Percentiles rank a stretch among this genome's conserved stretches.
Evolutionary conservation across 345 rosid species (phyloP).

Genomic region (Corchorus capsularis): DNA sequence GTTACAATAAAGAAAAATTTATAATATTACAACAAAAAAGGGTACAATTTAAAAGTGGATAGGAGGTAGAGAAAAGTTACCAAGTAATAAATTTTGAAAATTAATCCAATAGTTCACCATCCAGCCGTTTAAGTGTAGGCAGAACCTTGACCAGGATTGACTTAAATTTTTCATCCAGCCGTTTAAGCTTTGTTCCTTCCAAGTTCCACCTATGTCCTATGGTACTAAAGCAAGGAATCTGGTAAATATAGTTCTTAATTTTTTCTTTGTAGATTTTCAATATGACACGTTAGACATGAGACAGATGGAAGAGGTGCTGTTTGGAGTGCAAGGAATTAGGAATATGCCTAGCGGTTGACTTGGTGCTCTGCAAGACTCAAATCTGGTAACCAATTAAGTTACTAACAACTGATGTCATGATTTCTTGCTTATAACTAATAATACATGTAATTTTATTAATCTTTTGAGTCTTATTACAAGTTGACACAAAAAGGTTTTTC

Average conservation of each 20-base stretch:
- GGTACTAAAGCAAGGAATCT: too few relatives aligned
- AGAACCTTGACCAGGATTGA: constrained; percentile 54
- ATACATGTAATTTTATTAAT: too few relatives aligned
- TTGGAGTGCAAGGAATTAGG: not conserved
- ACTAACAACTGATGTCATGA: not conserved
- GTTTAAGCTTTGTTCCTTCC: too few relatives aligned
- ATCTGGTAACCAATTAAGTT: too few relatives aligned
- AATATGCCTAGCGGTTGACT: not conserved
- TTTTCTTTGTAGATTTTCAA: too few relatives aligned
- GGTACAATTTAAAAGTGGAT: not conserved
- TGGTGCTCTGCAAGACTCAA: constrained; percentile 19
- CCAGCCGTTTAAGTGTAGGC: constrained; percentile 68
- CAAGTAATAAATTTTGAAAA: not conserved
- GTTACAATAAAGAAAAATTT: constrained; percentile 1
- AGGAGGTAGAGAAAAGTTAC: not conserved
- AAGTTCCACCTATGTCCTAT: too few relatives aligned
- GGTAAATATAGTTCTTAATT: too few relatives aligned
- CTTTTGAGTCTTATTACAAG: not conserved
- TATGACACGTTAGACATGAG: not conserved
- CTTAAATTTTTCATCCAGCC: constrained; percentile 59
- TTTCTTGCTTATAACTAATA: too few relatives aligned
- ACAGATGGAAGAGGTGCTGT: too few relatives aligned
- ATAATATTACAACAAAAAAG: constrained; percentile 8
- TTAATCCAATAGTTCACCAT: constrained; percentile 43
- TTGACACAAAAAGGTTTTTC: not conserved